Percentiles rank a stretch among this genome's conserved stretches.
Evolutionary conservation across 345 rosid species (phyloP).

Genomic region (Ceriops zippeliana): DNA sequence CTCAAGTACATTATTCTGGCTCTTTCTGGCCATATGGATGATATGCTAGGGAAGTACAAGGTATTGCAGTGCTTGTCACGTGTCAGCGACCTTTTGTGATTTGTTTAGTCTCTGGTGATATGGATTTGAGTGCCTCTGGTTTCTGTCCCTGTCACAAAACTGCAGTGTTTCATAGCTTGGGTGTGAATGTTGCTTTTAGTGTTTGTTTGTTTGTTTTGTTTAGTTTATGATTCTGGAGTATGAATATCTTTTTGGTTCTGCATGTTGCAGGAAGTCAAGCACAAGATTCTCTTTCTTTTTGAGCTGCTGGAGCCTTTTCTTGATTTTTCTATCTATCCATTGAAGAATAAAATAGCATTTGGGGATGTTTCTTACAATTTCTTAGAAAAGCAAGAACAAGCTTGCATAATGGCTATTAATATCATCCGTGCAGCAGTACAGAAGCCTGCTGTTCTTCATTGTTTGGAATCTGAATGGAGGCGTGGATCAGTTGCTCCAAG

Average conservation of each 20-base stretch:
- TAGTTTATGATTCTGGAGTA: neutral
- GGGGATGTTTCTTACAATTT: slow-evolving; percentile 50
- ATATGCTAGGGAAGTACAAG: slow-evolving; percentile 71
- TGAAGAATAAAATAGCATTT: slow-evolving; percentile 53
- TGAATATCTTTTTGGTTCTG: neutral
- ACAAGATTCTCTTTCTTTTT: slow-evolving; percentile 70
- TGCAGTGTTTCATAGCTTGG: neutral
- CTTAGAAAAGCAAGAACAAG: slow-evolving; percentile 53
- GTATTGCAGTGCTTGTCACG: slow-evolving; percentile 22
- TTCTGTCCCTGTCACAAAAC: neutral
- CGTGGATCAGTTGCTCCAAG: slow-evolving; percentile 78
- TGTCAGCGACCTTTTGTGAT: neutral
- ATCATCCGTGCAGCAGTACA: slow-evolving; percentile 63
- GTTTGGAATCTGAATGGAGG: slow-evolving; percentile 77
- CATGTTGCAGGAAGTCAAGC: slow-evolving; percentile 67
- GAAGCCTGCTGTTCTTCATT: slow-evolving; percentile 75
- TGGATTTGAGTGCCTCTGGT: slow-evolving; percentile 1
- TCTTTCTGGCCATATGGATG: slow-evolving; percentile 81
- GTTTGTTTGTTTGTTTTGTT: neutral
- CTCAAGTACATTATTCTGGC: slow-evolving; percentile 73
- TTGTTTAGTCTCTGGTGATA: neutral
- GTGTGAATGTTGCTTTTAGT: neutral
- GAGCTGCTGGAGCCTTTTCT: slow-evolving; percentile 86
- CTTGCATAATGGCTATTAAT: slow-evolving; percentile 55
- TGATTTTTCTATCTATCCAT: slow-evolving; percentile 55